Evolutionary conservation across 305 asterid species (phyloP).

Genomic region (Fraxinus nigra): DNA sequence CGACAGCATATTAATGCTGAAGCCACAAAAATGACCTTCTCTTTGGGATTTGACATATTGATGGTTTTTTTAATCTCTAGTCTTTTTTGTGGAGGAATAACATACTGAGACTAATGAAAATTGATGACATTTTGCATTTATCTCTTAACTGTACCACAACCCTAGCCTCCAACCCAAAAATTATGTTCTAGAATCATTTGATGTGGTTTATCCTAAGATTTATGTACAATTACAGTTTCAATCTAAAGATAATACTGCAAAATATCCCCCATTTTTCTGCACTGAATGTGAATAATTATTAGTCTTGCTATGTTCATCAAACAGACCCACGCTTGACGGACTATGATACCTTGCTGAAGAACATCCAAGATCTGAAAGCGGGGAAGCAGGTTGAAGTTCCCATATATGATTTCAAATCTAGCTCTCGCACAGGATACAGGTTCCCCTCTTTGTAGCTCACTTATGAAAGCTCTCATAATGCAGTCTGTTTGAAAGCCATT

Average conservation of each 20-base stretch:
- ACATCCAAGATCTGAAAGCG: slow-evolving; percentile 74
- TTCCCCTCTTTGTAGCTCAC: slow-evolving; percentile 23
- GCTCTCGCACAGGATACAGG: slow-evolving; percentile 96
- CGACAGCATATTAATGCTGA: background rate
- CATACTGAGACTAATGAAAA: background rate
- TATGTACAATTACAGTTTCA: background rate
- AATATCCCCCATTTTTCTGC: background rate
- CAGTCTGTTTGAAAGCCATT: slow-evolving; percentile 9
- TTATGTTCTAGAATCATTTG: background rate
- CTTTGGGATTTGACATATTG: background rate
- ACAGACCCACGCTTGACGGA: slow-evolving; percentile 99
- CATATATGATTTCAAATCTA: slow-evolving; percentile 93
- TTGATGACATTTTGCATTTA: background rate
- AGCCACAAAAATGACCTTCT: background rate
- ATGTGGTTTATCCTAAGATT: background rate
- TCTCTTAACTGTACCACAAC: background rate
- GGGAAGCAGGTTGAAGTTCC: slow-evolving; percentile 83
- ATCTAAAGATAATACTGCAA: background rate
- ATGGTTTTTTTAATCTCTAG: background rate
- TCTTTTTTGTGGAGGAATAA: background rate
- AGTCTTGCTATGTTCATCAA: slow-evolving; percentile 23
- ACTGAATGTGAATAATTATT: slow-evolving; percentile 21
- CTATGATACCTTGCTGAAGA: slow-evolving; percentile 83
- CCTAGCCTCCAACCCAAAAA: background rate
- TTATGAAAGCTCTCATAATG: slow-evolving; percentile 8